These are phyloP conservation scores for Phytophthora macrochlamydospora DNA, from an alignment of 352 stramenopile species.

Conservation along the genomic window DNA sequence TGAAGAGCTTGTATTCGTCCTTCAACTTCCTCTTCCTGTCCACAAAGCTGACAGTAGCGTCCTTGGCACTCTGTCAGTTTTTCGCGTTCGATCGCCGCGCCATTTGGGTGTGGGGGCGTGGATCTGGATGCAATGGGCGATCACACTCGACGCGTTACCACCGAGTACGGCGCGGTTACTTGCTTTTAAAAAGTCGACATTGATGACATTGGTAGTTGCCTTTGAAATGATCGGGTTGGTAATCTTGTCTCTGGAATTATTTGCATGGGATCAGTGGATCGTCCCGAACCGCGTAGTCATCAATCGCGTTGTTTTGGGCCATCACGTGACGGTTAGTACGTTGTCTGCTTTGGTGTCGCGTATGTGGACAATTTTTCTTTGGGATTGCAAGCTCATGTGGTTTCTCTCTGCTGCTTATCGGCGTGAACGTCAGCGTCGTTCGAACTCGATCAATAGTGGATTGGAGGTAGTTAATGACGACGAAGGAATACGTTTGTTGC, in stretches of 20 bases:
- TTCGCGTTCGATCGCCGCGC: conserved; percentile 24
- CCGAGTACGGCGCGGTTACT: conserved; percentile 23
- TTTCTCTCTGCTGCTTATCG: conserved; percentile 14
- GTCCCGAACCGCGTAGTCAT: conserved; percentile 13
- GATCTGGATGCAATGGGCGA: conserved; percentile 40
- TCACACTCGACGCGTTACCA: conserved; percentile 38
- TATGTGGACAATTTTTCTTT: conserved; percentile 31
- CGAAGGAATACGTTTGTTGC: conserved; percentile 30
- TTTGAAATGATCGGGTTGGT: conserved; percentile 21
- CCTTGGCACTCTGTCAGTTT: conserved; percentile 24
- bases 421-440: conserved; percentile 14
- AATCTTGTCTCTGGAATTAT: conserved; percentile 31
- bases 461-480: conserved; percentile 7
- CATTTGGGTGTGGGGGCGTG: conserved; percentile 25
- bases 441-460: neutral
- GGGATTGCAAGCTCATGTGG: conserved; percentile 35
- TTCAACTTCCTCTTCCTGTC: conserved; percentile 40
- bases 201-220: conserved; percentile 16
- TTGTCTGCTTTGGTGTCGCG: conserved; percentile 24
- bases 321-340: conserved; percentile 11
- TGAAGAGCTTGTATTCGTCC: conserved; percentile 27
- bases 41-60: conserved; percentile 25
- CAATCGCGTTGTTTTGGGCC: conserved; percentile 13
- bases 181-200: conserved; percentile 24
- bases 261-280: conserved; percentile 25